Percentiles rank a stretch among this genome's conserved stretches.
Conservation (phyloP, 192 early-diverging fungal genomes). For the Coemansia sp. region DNA sequence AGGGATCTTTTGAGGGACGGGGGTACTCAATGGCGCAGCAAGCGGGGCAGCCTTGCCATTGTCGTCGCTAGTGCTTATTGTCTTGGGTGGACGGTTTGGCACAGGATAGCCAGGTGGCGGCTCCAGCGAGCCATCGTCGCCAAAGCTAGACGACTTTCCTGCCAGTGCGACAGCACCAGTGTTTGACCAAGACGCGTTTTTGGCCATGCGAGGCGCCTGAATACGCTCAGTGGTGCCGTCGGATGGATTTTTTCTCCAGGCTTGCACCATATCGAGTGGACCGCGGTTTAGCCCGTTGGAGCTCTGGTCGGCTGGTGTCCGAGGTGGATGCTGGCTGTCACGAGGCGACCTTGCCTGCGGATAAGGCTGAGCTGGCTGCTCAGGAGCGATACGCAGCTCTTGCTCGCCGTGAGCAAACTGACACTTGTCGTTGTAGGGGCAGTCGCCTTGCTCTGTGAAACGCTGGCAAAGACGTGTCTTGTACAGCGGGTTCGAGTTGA, state of each 20-base stretch:
- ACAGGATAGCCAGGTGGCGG: slow-evolving; percentile 8
- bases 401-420: slow-evolving; percentile 67
- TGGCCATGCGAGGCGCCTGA: slow-evolving; percentile 20
- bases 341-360: slow-evolving; percentile 12
- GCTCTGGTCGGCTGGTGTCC: slow-evolving; percentile 10
- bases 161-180: slow-evolving; percentile 14
- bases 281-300: slow-evolving; percentile 12
- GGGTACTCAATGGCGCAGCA: slow-evolving; percentile 37
- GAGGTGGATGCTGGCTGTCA: slow-evolving; percentile 15
- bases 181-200: slow-evolving; percentile 37
- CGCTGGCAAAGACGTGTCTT: slow-evolving; percentile 84
- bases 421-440: slow-evolving; percentile 85
- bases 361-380: slow-evolving; percentile 26
- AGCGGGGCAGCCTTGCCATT: slow-evolving; percentile 17
- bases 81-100: slow-evolving; percentile 12
- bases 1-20: slow-evolving; percentile 36
- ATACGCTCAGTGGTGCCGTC: slow-evolving; percentile 22
- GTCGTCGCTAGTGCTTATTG: not conserved
- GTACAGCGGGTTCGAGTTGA: slow-evolving; percentile 64
- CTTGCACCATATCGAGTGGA: not conserved
- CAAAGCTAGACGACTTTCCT: slow-evolving; percentile 23
- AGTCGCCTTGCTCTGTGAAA: slow-evolving; percentile 71
- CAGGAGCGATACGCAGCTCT: slow-evolving; percentile 45
- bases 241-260: slow-evolving; percentile 19
- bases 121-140: slow-evolving; percentile 29